Conservation (phyloP, 1,139 yeast genomes). For the Yamadazyma aaseri region DNA sequence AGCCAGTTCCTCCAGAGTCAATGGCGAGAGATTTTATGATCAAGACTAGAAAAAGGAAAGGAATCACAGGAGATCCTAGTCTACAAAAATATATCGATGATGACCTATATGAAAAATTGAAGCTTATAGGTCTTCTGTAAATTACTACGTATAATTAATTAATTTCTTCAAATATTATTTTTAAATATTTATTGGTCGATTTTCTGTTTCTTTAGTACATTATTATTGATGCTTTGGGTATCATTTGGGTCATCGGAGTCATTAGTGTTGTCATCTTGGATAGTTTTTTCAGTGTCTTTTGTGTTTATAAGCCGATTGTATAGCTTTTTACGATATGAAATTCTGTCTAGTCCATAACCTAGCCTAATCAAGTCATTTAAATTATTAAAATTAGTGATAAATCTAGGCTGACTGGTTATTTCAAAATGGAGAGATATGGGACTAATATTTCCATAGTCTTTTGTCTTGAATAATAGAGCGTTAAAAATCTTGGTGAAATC, state of each 20-base stretch:
- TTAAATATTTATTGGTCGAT: too few relatives aligned
- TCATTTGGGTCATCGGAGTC: too few relatives aligned
- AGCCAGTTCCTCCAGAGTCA: slow-evolving; percentile 68
- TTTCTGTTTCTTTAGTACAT: too few relatives aligned
- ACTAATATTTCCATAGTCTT: slow-evolving; percentile 16
- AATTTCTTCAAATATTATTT: too few relatives aligned
- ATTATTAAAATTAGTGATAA: slow-evolving; percentile 30
- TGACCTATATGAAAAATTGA: slow-evolving; percentile 53
- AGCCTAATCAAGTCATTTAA: slow-evolving; percentile 25
- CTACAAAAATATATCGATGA: slow-evolving; percentile 68
- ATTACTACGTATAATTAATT: too few relatives aligned
- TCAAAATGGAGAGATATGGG: slow-evolving; percentile 20
- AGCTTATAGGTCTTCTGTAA: slow-evolving; percentile 38
- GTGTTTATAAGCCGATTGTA: neutral
- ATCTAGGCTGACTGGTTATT: slow-evolving; percentile 28
- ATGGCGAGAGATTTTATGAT: slow-evolving; percentile 86
- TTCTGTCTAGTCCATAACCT: slow-evolving; percentile 22
- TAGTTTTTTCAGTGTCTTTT: too few relatives aligned
- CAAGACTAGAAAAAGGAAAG: slow-evolving; percentile 87
- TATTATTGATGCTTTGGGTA: too few relatives aligned
- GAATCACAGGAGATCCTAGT: slow-evolving; percentile 75
- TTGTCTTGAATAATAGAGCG: slow-evolving; percentile 21
- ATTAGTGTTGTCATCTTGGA: too few relatives aligned
- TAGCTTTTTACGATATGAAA: neutral
- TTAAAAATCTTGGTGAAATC: slow-evolving; percentile 34